Evolutionary conservation across 2,329 filamentous ascomycete species (phyloP).

Genomic region (Aulographum hederae): DNA sequence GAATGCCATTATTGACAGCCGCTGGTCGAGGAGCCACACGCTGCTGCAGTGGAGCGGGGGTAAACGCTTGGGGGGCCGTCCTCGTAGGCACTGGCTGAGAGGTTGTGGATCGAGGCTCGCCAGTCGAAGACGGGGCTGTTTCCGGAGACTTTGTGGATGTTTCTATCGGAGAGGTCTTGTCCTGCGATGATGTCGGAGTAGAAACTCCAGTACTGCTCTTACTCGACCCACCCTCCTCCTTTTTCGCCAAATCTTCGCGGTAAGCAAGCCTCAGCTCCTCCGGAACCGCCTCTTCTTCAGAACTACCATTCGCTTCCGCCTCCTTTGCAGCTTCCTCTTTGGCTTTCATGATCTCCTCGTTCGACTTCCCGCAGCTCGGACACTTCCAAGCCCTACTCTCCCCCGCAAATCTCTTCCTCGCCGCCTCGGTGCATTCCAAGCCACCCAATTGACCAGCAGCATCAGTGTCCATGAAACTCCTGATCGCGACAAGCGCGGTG

Average conservation of each 20-base stretch:
- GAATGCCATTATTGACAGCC: constrained; percentile 31
- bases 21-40: constrained; percentile 4
- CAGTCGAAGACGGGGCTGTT: background rate
- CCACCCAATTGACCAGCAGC: constrained; percentile 79
- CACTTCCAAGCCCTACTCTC: constrained; percentile 53
- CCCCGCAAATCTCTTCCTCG: constrained; percentile 49
- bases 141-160: background rate
- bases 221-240: constrained; percentile 9
- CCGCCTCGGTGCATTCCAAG: constrained; percentile 53
- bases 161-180: constrained; percentile 7
- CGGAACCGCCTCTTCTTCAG: constrained; percentile 27
- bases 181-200: constrained; percentile 6
- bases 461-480: constrained; percentile 87
- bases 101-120: background rate
- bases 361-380: constrained; percentile 48
- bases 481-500: constrained; percentile 62
- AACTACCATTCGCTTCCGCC: constrained; percentile 22
- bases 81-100: constrained; percentile 1
- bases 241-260: constrained; percentile 47
- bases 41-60: constrained; percentile 8
- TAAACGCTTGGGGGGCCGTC: constrained; percentile 2
- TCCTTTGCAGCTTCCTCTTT: constrained; percentile 40
- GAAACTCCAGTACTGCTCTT: constrained; percentile 3
- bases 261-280: constrained; percentile 47
- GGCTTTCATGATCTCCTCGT: constrained; percentile 56